A percentile compares a stretch with the other conserved stretches of the same genome.
phyloP scores from a whole-genome alignment of 805 yeast genomes.

The Scheffersomyces spartinae region DNA sequence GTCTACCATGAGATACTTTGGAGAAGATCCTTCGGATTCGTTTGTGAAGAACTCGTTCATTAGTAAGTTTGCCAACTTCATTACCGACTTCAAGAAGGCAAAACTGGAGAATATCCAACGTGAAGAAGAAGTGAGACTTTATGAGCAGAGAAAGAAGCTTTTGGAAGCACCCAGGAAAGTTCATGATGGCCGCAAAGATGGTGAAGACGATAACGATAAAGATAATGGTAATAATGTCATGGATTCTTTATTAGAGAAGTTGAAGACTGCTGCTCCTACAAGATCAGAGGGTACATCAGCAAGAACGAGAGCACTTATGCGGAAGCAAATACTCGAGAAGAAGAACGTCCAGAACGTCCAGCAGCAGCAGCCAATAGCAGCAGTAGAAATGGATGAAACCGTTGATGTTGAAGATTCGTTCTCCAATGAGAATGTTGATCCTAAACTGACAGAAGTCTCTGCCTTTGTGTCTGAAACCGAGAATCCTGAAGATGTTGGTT shows the following conservation, averaged over 20 bases:
- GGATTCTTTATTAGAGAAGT: slow-evolving; percentile 77
- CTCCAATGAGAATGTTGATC: slow-evolving; percentile 1
- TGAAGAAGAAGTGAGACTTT: slow-evolving; percentile 58
- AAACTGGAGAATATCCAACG: slow-evolving; percentile 52
- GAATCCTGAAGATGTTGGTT: slow-evolving; percentile 34
- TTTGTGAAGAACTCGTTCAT: slow-evolving; percentile 49
- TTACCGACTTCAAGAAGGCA: slow-evolving; percentile 50
- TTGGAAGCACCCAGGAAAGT: slow-evolving; percentile 35
- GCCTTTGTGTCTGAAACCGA: slow-evolving; percentile 6
- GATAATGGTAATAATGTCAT: slow-evolving; percentile 48
- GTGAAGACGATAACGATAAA: slow-evolving; percentile 19
- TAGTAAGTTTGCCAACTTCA: slow-evolving; percentile 47
- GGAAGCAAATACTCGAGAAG: slow-evolving; percentile 43
- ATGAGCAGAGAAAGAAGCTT: slow-evolving; percentile 65
- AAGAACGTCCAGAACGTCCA: slow-evolving; percentile 6
- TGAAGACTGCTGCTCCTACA: slow-evolving; percentile 76
- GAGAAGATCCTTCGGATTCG: slow-evolving; percentile 52
- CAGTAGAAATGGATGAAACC: slow-evolving; percentile 3
- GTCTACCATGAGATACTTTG: slow-evolving; percentile 55
- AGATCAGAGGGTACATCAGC: slow-evolving; percentile 73
- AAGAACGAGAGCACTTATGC: slow-evolving; percentile 65
- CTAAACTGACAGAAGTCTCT: background rate
- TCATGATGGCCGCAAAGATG: slow-evolving; percentile 8
- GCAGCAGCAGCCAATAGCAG: background rate
- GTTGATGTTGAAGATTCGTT: slow-evolving; percentile 1